A percentile compares a stretch with the other conserved stretches of the same genome.
phyloP scores from a whole-genome alignment of 139 green algal genomes.

The Bryopsis sp. region DNA sequence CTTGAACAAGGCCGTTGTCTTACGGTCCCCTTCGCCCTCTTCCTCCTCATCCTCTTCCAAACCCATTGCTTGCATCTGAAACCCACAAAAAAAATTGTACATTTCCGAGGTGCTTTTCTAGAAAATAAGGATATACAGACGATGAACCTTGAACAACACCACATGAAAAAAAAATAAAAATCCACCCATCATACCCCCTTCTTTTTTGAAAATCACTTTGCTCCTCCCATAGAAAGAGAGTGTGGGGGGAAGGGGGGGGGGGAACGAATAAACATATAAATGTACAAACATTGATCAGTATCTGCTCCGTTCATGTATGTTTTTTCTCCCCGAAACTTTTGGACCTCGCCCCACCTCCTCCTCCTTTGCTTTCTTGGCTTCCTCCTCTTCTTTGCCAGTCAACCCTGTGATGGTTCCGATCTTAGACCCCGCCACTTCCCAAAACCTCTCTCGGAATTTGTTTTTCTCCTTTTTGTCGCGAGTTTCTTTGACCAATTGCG shows the following conservation, averaged over 20 bases:
- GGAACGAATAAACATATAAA: too few relatives aligned
- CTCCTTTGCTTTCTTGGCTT: conserved; percentile 42
- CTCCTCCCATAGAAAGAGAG: too few relatives aligned
- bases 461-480: conserved; percentile 85
- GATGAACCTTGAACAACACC: too few relatives aligned
- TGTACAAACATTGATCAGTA: too few relatives aligned
- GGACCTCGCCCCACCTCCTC: conserved; percentile 6
- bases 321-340: too few relatives aligned
- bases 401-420: conserved; percentile 90
- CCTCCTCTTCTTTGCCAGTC: conserved; percentile 68
- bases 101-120: too few relatives aligned
- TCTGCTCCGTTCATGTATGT: too few relatives aligned
- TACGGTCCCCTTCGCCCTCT: conserved; percentile 30
- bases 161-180: too few relatives aligned
- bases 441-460: conserved; percentile 88
- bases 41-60: conserved; percentile 30
- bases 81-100: background rate
- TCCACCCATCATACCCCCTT: too few relatives aligned
- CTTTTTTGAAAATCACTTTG: too few relatives aligned
- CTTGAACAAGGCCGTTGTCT: conserved; percentile 14
- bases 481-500: conserved; percentile 44
- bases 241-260: too few relatives aligned
- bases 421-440: conserved; percentile 92
- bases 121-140: too few relatives aligned
- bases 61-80: background rate